Evolutionary conservation across 305 asterid species (phyloP).

Genomic region (Fraxinus baroniana): DNA sequence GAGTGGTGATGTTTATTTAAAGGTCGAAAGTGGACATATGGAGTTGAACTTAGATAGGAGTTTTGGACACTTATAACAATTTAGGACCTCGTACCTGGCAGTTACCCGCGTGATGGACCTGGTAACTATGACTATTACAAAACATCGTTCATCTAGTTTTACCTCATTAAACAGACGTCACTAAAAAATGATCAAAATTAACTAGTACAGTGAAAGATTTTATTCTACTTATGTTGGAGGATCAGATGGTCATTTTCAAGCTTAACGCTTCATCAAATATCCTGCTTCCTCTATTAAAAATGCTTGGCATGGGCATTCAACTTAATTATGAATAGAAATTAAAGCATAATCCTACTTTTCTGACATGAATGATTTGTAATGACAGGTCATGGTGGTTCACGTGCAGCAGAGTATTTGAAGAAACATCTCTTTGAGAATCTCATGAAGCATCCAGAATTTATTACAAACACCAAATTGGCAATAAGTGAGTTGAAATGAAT

Average conservation of each 20-base stretch:
- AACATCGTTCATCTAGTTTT: background rate
- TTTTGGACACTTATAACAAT: background rate
- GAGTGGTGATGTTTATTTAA: background rate
- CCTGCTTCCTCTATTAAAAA: background rate
- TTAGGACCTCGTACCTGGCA: background rate
- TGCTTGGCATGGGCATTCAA: background rate
- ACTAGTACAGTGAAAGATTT: background rate
- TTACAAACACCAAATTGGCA: constrained; percentile 64
- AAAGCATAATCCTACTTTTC: background rate
- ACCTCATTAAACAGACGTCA: background rate
- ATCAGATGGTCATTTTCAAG: background rate
- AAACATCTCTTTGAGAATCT: constrained; percentile 87
- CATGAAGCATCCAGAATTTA: constrained; percentile 77
- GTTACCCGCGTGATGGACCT: background rate
- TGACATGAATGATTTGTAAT: constrained; percentile 26
- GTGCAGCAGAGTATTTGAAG: constrained; percentile 95
- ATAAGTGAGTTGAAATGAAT: constrained; percentile 66
- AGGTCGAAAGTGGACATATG: background rate
- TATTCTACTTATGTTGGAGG: background rate
- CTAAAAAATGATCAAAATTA: background rate
- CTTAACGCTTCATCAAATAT: background rate
- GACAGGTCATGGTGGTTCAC: constrained; percentile 97
- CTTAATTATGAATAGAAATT: background rate
- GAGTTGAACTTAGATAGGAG: background rate
- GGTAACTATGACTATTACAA: background rate